Conservation (phyloP, 192 early-diverging fungal species). For the Backusella australiensis region DNA sequence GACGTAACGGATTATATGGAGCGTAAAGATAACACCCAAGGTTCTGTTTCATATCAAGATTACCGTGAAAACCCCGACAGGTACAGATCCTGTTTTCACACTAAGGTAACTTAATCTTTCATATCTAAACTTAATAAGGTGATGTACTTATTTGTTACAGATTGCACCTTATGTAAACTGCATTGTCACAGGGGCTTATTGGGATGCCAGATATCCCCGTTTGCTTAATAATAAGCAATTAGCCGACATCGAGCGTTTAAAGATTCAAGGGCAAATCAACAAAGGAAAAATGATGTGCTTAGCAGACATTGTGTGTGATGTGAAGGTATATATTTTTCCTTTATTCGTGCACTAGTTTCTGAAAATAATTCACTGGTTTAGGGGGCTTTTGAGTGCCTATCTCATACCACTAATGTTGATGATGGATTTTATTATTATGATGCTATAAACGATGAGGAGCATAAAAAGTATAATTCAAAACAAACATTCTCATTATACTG, state of each 20-base stretch:
- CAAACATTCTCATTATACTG: neutral
- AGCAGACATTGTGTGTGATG: constrained; percentile 94
- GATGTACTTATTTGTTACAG: constrained; percentile 25
- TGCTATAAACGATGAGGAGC: constrained; percentile 64
- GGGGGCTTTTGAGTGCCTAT: constrained; percentile 95
- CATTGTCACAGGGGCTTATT: constrained; percentile 93
- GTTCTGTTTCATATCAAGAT: constrained; percentile 56
- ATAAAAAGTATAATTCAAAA: constrained; percentile 58
- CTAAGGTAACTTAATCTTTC: constrained; percentile 47
- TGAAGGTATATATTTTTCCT: constrained; percentile 54
- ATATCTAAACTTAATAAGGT: constrained; percentile 6
- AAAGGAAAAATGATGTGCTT: constrained; percentile 76
- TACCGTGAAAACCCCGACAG: constrained; percentile 77
- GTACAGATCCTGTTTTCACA: constrained; percentile 78
- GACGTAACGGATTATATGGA: constrained; percentile 79
- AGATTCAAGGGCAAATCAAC: constrained; percentile 43
- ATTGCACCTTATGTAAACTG: constrained; percentile 91
- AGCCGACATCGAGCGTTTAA: constrained; percentile 61
- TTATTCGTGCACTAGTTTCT: neutral
- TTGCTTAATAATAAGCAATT: constrained; percentile 86
- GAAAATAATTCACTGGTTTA: constrained; percentile 22
- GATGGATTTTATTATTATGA: constrained; percentile 91
- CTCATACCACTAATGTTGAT: constrained; percentile 86
- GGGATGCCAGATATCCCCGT: constrained; percentile 84
- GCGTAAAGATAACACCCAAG: constrained; percentile 60